Evolutionary conservation across 2,329 filamentous ascomycete genomes (phyloP), one percentile per base, ranked within the genome.

Genomic region (Stagonosporopsis vannaccii): DNA sequence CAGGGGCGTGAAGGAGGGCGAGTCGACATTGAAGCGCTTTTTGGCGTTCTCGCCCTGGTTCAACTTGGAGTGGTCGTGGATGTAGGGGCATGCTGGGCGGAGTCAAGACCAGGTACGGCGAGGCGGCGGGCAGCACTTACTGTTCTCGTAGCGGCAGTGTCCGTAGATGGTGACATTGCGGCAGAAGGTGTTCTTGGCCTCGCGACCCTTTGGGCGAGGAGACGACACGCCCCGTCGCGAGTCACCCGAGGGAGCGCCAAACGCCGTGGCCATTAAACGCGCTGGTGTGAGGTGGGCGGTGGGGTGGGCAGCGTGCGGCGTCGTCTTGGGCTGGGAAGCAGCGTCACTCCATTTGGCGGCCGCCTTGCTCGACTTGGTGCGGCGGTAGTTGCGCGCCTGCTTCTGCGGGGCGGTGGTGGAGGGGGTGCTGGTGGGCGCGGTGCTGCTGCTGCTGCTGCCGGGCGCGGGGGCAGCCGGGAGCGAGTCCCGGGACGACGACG

Each of bases 101-200:
- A 33, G 66, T 73, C 58, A 72, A 54, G 36, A 65, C 40, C 35
- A 30, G 8, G 47, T 46, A 58, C 35, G 46, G 37, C 52, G 47
- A 45, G 11, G 49, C 46, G 42, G 40, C 19, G 54, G 28, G 9
- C 44, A 30, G 42, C 33, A 73, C 72, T 69, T 63, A 75, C 91
- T 92, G 73, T 96, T 91, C 80, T 96, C 91, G 78, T 92, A 96
- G 62, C 92, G 89, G 77, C 92, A 97, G 77, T 94, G 90, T 52
- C 92, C 92, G 76, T 96, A 97, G 69, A 97, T 96, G 60, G 92
- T 85, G 59, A 97, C 89, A 78, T 97, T 97, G 72, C 92, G 89
- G 79, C 92, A 97, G 54, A 94, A 84, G 6, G 91, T 96, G 74
- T 96, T 92, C 79, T 94, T 96, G 48, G 86, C 81, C 75, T 90